Evolutionary conservation across 1,284 basidiomycete species (phyloP), one percentile per base, ranked within the genome.

Genomic region (Schizopora paradoxa): DNA sequence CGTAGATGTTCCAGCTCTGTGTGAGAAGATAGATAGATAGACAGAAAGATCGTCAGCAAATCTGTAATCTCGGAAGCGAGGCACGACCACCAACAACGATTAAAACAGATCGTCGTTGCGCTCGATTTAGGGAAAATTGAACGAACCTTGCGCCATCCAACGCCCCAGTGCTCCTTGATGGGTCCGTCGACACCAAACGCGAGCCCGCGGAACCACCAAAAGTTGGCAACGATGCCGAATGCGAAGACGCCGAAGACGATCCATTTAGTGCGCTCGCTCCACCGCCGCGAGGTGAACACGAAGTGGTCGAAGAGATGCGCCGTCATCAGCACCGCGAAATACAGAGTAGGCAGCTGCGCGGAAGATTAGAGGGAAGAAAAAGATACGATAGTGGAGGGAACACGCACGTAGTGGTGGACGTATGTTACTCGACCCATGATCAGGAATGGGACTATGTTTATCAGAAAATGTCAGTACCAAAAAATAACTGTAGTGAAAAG

Each of bases 381-480:
- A 22, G 26, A 19, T 7, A 34, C 18, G 14, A 23, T 34, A 19
- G 19, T 13, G n/a, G 25, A 11, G 32, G 7, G 50, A 13, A 27
- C 16, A 70, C 83, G 46, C 55, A 87, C 83, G 59, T 91, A 92
- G 69, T 93, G 91, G 62, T 93, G 91, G 10, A 93, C 67, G 55
- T 93, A 93, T 32, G 90, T 93, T 1, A 92, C 89, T 55, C 93
- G 86, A 23, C 90, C 92, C 93, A 97, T 96, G 66, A 96, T 82
- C 56, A 98, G 70, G 79, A 96, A 98, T 0, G 95, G 94, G 19
- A 86, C 90, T 93, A 56, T 19, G 42, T 19, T 7, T 46, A 47
- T 43, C 10, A 51, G 35, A 33, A 54, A 29, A 31, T 31, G 16
- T 14, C 26, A 18, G 14, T 42, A 27, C 11, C 54, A 26, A 2